Base-by-base conservation (phyloP, 768 basidiomycete species). In the Pisolithus marmoratus region DNA sequence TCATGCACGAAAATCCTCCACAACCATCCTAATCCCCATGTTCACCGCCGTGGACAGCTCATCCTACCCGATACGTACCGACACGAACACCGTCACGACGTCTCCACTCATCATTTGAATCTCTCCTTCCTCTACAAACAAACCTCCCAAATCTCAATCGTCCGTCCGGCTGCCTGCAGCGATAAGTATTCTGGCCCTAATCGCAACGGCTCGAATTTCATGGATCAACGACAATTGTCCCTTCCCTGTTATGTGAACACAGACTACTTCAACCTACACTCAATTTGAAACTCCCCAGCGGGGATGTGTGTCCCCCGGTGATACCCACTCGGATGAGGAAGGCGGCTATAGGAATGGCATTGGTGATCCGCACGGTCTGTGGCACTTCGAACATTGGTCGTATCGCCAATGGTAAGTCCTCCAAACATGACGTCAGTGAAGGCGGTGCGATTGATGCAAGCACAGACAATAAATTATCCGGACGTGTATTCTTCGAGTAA, bases 281-380 rank as follows among this genome's bases (percentile, higher is more conserved):
- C n/a, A n/a, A n/a, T n/a, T n/a, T n/a, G n/a, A 89, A 94, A 51
- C 87, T 90, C 5, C 92, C 91, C 26, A 91, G 80, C 2, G 93
- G 70, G 94, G 58, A 58, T 90, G 87, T 0, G 86, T 76, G 0
- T 83, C 82, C 2, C 83, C 82, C 2, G 76, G 64, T 5, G 73
- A n/a, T n/a, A n/a, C n/a, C n/a, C 82, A 84, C 0, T 72, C 61
- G 0, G 82, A 80, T 2, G 82, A 79, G 64, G 94, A 90, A 3
- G 94, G 76, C 1, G 92, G 84, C 2, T 50, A 54, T 0, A 76
- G 79, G 14, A 89, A 83, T 0, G 90, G 78, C 1, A 91, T 94
- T 0, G 88, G 87, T 3, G 79, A 6, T 67, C 53, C 38, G 64
- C 63, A 0, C 4, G 20, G 27, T 53, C 36, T 24, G 66, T 60